Conservation (phyloP, 352 stramenopile genomes). For the Pythium brassicae region DNA sequence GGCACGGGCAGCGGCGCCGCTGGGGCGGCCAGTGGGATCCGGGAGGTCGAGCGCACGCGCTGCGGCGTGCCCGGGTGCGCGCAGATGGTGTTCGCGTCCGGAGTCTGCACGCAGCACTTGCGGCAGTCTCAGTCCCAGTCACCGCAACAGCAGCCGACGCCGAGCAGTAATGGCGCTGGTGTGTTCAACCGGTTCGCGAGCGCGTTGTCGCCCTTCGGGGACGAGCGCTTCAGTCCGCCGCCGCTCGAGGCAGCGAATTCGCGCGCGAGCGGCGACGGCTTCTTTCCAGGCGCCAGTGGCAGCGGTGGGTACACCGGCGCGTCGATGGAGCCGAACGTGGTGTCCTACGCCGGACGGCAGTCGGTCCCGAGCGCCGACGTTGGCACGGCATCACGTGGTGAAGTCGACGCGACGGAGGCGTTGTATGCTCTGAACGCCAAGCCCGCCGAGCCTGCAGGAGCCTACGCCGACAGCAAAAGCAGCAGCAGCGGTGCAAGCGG, state of each 20-base stretch:
- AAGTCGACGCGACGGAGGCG: slow-evolving; percentile 26
- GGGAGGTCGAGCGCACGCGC: slow-evolving; percentile 24
- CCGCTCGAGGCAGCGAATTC: neutral
- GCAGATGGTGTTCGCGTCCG: slow-evolving; percentile 39
- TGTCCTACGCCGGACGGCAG: neutral
- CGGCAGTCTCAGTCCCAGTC: slow-evolving; percentile 28
- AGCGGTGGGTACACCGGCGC: neutral
- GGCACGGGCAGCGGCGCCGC: neutral
- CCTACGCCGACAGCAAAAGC: slow-evolving; percentile 12
- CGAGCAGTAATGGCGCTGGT: neutral
- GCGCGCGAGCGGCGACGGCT: slow-evolving; percentile 7
- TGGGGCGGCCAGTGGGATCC: slow-evolving; percentile 19
- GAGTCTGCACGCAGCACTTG: slow-evolving; percentile 46
- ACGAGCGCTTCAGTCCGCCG: slow-evolving; percentile 6
- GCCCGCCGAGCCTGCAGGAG: slow-evolving; percentile 3
- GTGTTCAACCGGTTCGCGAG: slow-evolving; percentile 7
- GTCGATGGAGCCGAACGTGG: slow-evolving; percentile 4
- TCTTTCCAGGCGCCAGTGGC: slow-evolving; percentile 2
- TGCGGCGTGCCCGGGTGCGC: slow-evolving; percentile 30
- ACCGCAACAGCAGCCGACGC: slow-evolving; percentile 13
- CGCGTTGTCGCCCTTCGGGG: slow-evolving; percentile 5
- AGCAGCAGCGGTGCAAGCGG: neutral
- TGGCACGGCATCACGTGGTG: slow-evolving; percentile 7
- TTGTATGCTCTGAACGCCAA: slow-evolving; percentile 22
- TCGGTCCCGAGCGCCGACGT: neutral